Evolutionary conservation across 768 basidiomycete species (phyloP), one percentile per base, ranked within the genome.

Genomic region (Panaeolus papilionaceus): DNA sequence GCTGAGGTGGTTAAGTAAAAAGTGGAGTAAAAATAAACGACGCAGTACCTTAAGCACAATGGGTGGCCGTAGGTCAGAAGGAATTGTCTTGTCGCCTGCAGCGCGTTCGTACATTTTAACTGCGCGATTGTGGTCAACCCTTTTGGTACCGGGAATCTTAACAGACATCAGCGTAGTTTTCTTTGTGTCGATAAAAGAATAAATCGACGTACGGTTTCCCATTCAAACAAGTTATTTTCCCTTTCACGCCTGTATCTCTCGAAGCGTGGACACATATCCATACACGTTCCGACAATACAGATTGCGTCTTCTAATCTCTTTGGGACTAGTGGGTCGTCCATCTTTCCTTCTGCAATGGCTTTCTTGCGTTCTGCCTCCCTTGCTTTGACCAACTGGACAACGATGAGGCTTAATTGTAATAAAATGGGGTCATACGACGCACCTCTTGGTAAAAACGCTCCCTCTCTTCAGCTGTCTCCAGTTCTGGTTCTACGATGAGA

Each of bases 41-140:
- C 40, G n/a, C 69, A 75, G 70, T 62, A 92, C 93, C 81, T 91
- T 90, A 65, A 99, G 89, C 33, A 98, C 87, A 20, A 78, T 79
- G 0, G 96, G 95, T 8, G 96, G 95, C 18, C 97, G 89, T 61
- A 99, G 82, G 76, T 99, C 97, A 0, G 94, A 95, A 2, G 97
- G 96, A 0, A 98, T 74, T 0, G 89, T 89, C 79, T 96, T 93
- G 82, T 97, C 94, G 28, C 96, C 96, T 14, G 95, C 93, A 3
- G 95, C 95, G 20, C 97, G 92, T 76, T 97, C 94, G 77, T 96
- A 99, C 75, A 92, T 92, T 75, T 98, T 98, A 54, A 99, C 97
- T 0, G 96, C 96, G 63, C 90, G 89, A 45, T 83, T 82, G 70
- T 95, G 95, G 74, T 96, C 90, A 9, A 98, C 91, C 49, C 92